These are phyloP conservation scores for Ajuga chamaepitys DNA, from an alignment of 257 asterid species.

Conservation along the genomic window DNA sequence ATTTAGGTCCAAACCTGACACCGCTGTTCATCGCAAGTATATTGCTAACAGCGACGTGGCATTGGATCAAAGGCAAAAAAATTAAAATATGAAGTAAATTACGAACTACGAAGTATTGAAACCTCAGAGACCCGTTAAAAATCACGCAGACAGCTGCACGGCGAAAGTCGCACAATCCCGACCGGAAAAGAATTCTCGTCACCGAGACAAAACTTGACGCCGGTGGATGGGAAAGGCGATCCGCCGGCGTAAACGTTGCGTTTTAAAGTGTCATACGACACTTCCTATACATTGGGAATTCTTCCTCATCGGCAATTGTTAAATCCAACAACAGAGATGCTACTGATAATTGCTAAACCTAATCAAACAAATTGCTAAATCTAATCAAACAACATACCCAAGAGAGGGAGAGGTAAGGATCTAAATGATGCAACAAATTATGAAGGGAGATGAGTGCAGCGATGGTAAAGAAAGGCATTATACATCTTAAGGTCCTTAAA, in stretches of 20 bases:
- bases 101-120: not conserved
- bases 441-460: too few relatives aligned
- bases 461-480: too few relatives aligned
- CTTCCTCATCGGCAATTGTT: constrained; percentile 79
- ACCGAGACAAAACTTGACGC: constrained; percentile 15
- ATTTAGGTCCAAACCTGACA: constrained; percentile 55
- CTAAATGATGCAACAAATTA: too few relatives aligned
- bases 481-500: too few relatives aligned
- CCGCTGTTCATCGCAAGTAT: constrained; percentile 33
- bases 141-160: constrained; percentile 49
- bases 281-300: constrained; percentile 81
- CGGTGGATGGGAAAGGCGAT: constrained; percentile 37
- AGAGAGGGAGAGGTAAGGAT: too few relatives aligned
- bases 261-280: constrained; percentile 76
- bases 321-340: too few relatives aligned
- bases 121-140: constrained; percentile 34
- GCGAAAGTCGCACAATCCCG: constrained; percentile 34
- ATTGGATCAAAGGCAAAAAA: constrained; percentile 20
- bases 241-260: constrained; percentile 27
- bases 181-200: constrained; percentile 23
- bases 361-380: too few relatives aligned
- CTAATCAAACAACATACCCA: too few relatives aligned
- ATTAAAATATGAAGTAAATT: not conserved
- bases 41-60: constrained; percentile 62
- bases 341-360: too few relatives aligned